Percentiles rank a stretch among this genome's conserved stretches.
Evolutionary conservation across 352 stramenopile genomes (phyloP).

Genomic region (Phytophthora aleatoria): DNA sequence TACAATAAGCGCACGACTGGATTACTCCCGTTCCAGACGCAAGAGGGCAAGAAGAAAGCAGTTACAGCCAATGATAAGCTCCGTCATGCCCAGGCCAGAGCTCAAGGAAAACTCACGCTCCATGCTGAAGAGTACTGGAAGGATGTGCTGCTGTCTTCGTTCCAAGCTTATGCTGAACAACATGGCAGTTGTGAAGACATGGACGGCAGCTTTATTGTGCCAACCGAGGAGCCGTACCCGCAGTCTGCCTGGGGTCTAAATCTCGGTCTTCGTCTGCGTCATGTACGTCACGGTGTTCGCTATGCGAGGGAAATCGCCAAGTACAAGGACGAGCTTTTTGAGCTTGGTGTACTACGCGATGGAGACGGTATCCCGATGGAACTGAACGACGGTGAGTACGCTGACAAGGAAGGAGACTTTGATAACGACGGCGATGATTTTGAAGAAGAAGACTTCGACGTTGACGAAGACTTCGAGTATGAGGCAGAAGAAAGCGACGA

Average conservation of each 20-base stretch:
- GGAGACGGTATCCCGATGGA: slow-evolving; percentile 11
- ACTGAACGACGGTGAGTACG: slow-evolving; percentile 1
- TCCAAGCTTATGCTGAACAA: slow-evolving; percentile 53
- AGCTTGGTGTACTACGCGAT: slow-evolving; percentile 39
- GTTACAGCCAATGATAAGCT: slow-evolving; percentile 9
- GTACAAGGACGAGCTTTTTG: slow-evolving; percentile 49
- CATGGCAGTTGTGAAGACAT: slow-evolving; percentile 64
- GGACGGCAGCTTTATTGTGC: slow-evolving; percentile 63
- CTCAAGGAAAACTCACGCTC: slow-evolving; percentile 35
- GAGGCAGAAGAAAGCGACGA: slow-evolving; percentile 4
- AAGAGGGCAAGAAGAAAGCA: slow-evolving; percentile 38
- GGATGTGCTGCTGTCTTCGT: slow-evolving; percentile 69
- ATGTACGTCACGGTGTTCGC: slow-evolving; percentile 67
- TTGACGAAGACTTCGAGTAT: slow-evolving; percentile 12
- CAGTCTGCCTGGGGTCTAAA: slow-evolving; percentile 71
- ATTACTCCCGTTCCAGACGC: slow-evolving; percentile 49
- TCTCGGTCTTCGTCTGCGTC: slow-evolving; percentile 65
- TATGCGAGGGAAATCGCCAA: slow-evolving; percentile 69
- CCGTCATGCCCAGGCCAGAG: neutral
- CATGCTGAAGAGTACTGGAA: slow-evolving; percentile 77
- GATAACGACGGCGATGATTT: slow-evolving; percentile 12
- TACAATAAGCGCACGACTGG: slow-evolving; percentile 45
- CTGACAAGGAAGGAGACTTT: slow-evolving; percentile 1
- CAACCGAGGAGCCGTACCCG: slow-evolving; percentile 57
- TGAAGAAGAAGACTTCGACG: slow-evolving; percentile 10